Evolutionary conservation across 2,329 filamentous ascomycete species (phyloP), one percentile per base, ranked within the genome.

Genomic region (Fusarium sp.): DNA sequence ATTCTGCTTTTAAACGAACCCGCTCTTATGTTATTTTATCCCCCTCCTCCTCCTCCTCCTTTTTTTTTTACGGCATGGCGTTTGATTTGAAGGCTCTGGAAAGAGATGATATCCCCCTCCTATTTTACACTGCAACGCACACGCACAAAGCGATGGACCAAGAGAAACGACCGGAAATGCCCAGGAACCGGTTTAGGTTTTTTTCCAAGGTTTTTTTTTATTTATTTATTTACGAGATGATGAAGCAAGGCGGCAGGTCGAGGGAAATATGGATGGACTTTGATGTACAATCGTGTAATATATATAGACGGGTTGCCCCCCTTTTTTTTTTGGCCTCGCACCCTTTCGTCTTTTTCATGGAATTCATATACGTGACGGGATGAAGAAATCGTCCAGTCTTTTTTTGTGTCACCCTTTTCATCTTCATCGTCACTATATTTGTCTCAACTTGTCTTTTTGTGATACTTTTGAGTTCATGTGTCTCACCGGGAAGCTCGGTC

Each of bases 61-160:
- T 11, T 10, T 33, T 33, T 31, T 33, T 67, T 64, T 67, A 67
- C 66, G 66, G 70, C 74, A 75, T 31, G 76, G 76, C 75, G 77
- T 77, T 79, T 67, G 67, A 31, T 51, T 66, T 74, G 58, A 70
- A 58, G 74, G 68, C 56, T 64, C 60, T 66, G 74, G 70, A 78
- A 77, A 77, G 74, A 77, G 51, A 78, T 77, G 73, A 79, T 77
- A 78, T 78, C 73, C 76, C 77, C 69, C 70, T 78, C 73, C 36
- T 66, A 62, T 70, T 72, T 73, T 55, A 70, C 59, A 75, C 58
- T 59, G 65, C 68, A 70, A 70, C 57, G 64, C 69, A 67, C 64
- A 74, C 62, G 49, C 62, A 57, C 10, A 63, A 63, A 42, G 64
- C 53, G 68, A 72, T 63, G 40, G 51, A 69, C 36, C 16, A 51